Evolutionary conservation across 2,329 filamentous ascomycete species (phyloP).

Genomic region (Alternaria brassicicola): DNA sequence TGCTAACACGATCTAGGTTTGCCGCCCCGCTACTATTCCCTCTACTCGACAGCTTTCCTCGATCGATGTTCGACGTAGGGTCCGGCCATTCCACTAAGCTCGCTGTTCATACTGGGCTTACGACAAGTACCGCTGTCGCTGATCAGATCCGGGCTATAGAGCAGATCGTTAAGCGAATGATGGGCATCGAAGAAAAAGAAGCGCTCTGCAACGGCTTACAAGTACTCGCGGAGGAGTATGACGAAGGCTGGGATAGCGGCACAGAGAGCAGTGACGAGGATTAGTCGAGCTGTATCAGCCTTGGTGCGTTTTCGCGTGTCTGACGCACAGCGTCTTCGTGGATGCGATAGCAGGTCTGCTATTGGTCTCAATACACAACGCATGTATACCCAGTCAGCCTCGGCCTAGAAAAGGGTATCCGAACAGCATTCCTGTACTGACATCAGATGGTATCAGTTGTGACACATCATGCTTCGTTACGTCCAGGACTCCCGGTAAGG

Average conservation of each 20-base stretch:
- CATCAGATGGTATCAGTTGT: not conserved
- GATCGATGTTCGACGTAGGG: constrained; percentile 65
- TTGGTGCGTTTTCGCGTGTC: not conserved
- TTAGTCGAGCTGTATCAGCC: constrained; percentile 19
- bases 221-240: constrained; percentile 84
- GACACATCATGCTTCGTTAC: not conserved
- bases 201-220: constrained; percentile 79
- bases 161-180: constrained; percentile 65
- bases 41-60: constrained; percentile 80
- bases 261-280: constrained; percentile 69
- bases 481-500: not conserved
- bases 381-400: not conserved
- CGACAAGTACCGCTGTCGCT: constrained; percentile 76
- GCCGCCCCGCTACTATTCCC: constrained; percentile 69
- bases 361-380: not conserved
- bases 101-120: constrained; percentile 62
- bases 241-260: constrained; percentile 83
- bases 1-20: constrained; percentile 52
- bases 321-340: not conserved
- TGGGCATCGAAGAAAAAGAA: constrained; percentile 81
- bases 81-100: constrained; percentile 49
- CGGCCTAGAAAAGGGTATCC: not conserved
- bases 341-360: not conserved
- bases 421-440: not conserved
- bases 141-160: constrained; percentile 70